A percentile compares a stretch with the other conserved stretches of the same genome.
phyloP scores from a whole-genome alignment of 257 asterid species.

The Avicennia marina region DNA sequence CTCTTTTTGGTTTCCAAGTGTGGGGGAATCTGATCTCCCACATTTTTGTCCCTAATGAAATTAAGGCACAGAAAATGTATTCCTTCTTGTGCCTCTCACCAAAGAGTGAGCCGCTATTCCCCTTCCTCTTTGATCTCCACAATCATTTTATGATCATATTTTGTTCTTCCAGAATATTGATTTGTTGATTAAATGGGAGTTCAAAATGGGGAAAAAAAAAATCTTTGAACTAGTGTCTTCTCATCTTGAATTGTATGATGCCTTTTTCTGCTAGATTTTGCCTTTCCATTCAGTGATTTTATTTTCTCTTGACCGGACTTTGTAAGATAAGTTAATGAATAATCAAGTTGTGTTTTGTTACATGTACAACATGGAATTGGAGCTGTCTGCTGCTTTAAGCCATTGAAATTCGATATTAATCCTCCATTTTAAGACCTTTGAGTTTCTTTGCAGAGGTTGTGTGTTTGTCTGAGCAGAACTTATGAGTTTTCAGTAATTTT shows the following conservation, averaged over 20 bases:
- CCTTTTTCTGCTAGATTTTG: no score
- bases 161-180: neutral
- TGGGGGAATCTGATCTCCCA: slow-evolving; percentile 27
- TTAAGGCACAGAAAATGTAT: slow-evolving; percentile 64
- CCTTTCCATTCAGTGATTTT: no score
- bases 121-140: neutral
- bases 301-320: no score
- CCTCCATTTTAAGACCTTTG: no score
- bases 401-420: no score
- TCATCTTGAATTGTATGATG: neutral
- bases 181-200: neutral
- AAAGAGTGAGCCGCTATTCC: slow-evolving; percentile 45
- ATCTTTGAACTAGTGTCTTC: no score
- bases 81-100: slow-evolving; percentile 73
- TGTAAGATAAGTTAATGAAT: no score
- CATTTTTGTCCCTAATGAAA: slow-evolving; percentile 47
- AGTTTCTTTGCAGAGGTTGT: no score
- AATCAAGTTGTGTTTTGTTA: slow-evolving; percentile 1
- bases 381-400: neutral
- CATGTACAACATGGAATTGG: neutral
- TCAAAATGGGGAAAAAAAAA: no score
- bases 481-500: no score
- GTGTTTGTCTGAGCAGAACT: no score
- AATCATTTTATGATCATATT: neutral
- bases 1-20: slow-evolving; percentile 26